Base-by-base conservation (phyloP, 768 basidiomycete species). In the Crucibulum laeve region DNA sequence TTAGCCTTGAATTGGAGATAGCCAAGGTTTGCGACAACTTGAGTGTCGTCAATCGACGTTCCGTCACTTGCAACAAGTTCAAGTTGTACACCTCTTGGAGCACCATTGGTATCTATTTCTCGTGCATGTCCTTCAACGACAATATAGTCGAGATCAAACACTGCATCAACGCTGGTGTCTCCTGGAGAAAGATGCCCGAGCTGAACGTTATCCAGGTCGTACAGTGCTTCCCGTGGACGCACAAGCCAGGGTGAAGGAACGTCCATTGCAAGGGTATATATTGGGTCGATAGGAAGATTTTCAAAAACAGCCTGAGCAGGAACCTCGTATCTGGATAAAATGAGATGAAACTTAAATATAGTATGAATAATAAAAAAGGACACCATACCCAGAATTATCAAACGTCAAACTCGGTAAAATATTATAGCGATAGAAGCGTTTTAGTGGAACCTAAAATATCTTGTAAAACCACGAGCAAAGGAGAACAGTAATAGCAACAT, bases 181-280 rank as follows among this genome's bases (percentile, higher is more conserved):
- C 74, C 70, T 0, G 71, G 67, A 1, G 77, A 67, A 2, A 95
- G 71, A 34, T 76, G 74, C 8, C 73, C 74, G 5, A 98, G 77
- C 35, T 93, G 88, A 45, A 99, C 86, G 61, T 99, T 99, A 67
- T 99, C 95, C 21, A 98, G 78, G 59, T 99, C 95, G 52, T 96
- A 90, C 1, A 84, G 70, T 0, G 94, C 87, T 55, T 91, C 82
- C 10, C 82, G 79, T 1, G 95, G 96, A 8, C 91, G 84, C 21
- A 92, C 93, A 5, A 97, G 80, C 96, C 96, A 99, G 0, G 95
- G 81, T 2, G 82, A 70, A 4, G 89, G 91, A 2, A 91, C 84
- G 40, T 98, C 95, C 79, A 96, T 85, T 3, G 82, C 81, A n/a
- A 98, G 74, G 0, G 95, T 98, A 54, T 93, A 91, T 44, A 99